phyloP scores from a whole-genome alignment of 148 eudicot genomes.

The Cornus kousa region DNA sequence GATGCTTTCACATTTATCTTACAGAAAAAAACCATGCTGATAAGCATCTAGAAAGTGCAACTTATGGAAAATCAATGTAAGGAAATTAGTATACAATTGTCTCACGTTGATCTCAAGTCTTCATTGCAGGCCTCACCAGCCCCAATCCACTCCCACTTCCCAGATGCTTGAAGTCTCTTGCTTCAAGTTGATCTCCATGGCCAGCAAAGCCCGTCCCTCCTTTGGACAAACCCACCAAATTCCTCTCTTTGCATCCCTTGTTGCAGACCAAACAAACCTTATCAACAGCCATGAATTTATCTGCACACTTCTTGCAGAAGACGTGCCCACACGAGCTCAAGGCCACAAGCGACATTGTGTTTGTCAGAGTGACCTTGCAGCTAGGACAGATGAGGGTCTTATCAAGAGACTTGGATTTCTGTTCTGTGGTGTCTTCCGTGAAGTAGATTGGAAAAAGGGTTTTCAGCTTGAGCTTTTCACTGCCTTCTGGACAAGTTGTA shows the following conservation, averaged over 20 bases:
- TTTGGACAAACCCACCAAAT: slow-evolving; percentile 61
- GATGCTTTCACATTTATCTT: no score
- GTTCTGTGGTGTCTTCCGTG: slow-evolving; percentile 56
- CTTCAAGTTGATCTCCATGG: slow-evolving; percentile 74
- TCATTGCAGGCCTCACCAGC: slow-evolving; percentile 82
- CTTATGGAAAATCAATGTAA: no score
- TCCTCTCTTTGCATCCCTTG: slow-evolving; percentile 74
- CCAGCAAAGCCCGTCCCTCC: slow-evolving; percentile 95
- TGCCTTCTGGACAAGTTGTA: slow-evolving; percentile 90
- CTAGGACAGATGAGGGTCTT: slow-evolving; percentile 82
- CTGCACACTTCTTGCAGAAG: slow-evolving; percentile 76
- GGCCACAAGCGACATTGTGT: slow-evolving; percentile 67
- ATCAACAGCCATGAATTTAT: slow-evolving; percentile 71
- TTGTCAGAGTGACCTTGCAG: slow-evolving; percentile 86
- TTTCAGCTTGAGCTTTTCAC: slow-evolving; percentile 73
- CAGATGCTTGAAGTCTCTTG: slow-evolving; percentile 80
- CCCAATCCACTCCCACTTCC: slow-evolving; percentile 94
- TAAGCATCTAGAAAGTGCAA: neutral
- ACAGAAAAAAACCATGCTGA: no score
- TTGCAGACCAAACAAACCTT: slow-evolving; percentile 88
- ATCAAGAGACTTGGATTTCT: slow-evolving; percentile 40
- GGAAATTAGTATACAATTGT: no score
- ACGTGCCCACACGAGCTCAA: slow-evolving; percentile 78
- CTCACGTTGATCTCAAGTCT: slow-evolving; percentile 47
- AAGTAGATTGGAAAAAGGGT: slow-evolving; percentile 67